Conservation (phyloP, 2,329 filamentous ascomycete species). For the Botrytis aclada region DNA sequence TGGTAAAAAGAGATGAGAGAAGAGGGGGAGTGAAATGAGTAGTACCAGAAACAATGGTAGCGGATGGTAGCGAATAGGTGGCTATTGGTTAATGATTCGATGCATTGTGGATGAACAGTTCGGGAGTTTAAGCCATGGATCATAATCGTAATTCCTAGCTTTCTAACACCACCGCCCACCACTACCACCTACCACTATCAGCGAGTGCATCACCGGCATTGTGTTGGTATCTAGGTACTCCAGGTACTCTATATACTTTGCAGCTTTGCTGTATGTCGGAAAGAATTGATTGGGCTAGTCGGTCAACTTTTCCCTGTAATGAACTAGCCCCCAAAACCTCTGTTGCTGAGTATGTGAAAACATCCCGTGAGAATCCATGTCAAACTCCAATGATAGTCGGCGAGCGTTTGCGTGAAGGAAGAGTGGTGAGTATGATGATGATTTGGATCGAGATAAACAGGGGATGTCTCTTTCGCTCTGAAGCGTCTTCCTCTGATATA, state of each 20-base stretch:
- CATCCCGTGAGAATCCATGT: background rate
- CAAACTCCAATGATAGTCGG: background rate
- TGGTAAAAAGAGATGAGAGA: conserved; percentile 2
- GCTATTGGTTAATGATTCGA: background rate
- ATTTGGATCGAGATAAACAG: background rate
- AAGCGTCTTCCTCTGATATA: background rate
- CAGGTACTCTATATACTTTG: background rate
- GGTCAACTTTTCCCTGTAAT: conserved; percentile 5
- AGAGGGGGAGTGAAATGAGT: background rate
- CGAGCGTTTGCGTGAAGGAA: background rate
- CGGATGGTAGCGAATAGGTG: background rate
- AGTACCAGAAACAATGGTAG: background rate
- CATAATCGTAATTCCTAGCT: conserved; percentile 5
- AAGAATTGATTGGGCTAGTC: conserved; percentile 9
- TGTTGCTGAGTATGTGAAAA: background rate
- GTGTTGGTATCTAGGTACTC: background rate
- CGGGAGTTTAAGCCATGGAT: conserved; percentile 7
- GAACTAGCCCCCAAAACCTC: background rate
- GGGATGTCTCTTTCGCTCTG: background rate
- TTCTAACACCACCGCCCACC: background rate
- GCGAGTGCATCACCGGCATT: background rate
- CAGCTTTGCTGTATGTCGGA: conserved; percentile 2
- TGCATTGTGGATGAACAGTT: background rate
- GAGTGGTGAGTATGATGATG: background rate
- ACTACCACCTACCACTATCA: background rate